Conservation (phyloP, 2,329 filamentous ascomycete genomes). For the Alternaria sp. region DNA sequence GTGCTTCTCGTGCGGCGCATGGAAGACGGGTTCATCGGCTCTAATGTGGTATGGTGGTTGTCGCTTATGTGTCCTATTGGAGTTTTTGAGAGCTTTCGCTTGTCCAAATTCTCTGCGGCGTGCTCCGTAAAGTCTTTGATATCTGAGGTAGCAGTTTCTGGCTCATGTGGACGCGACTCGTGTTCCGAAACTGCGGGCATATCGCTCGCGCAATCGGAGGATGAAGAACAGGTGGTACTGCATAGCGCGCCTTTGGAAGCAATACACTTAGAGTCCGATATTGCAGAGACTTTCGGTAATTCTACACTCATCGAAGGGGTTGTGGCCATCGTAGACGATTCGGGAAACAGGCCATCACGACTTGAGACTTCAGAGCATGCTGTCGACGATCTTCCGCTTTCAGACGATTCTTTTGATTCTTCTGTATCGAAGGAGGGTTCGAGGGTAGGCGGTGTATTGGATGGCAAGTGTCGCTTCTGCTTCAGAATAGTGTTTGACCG, state of each 20-base stretch:
- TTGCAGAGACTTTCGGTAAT: background rate
- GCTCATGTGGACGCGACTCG: background rate
- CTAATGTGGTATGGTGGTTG: background rate
- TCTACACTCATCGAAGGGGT: background rate
- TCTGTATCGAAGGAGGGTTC: background rate
- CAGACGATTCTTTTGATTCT: background rate
- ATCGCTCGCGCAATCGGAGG: background rate
- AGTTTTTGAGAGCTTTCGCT: background rate
- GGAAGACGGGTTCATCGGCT: background rate
- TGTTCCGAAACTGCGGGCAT: background rate
- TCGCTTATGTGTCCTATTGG: background rate
- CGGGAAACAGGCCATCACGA: background rate
- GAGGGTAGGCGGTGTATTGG: background rate
- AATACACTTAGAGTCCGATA: background rate
- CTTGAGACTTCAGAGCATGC: background rate
- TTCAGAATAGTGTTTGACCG: background rate
- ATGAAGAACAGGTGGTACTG: background rate
- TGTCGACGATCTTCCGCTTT: background rate
- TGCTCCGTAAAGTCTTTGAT: background rate
- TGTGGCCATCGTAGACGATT: background rate
- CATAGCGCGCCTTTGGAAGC: background rate
- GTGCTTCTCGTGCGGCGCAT: background rate
- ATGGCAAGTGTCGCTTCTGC: background rate
- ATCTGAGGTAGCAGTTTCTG: background rate
- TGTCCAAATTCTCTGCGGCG: background rate